A percentile compares a stretch with the other conserved stretches of the same genome.
Evolutionary conservation across 768 basidiomycete species (phyloP).

Genomic region (Leccinum obscurum): DNA sequence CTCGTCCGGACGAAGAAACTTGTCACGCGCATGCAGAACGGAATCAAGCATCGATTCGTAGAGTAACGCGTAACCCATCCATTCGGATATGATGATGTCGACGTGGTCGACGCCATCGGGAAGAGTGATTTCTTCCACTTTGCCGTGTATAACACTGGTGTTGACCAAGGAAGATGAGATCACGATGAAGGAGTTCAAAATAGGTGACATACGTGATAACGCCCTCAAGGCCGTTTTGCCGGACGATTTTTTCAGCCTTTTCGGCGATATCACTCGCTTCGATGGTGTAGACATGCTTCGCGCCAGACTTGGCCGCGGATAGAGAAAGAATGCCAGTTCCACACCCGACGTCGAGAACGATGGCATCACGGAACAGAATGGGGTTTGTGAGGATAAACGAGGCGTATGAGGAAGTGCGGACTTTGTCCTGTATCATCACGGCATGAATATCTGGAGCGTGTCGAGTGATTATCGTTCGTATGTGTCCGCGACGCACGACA

Average conservation of each 20-base stretch:
- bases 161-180: conserved; percentile 10
- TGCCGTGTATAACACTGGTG: conserved; percentile 77
- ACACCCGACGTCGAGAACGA: conserved; percentile 95
- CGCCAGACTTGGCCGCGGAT: conserved; percentile 87
- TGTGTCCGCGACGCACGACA: no score
- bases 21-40: conserved; percentile 84
- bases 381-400: conserved; percentile 87
- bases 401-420: conserved; percentile 91
- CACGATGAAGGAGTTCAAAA: background rate
- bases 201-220: conserved; percentile 57
- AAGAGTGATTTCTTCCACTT: conserved; percentile 83
- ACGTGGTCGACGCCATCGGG: conserved; percentile 75
- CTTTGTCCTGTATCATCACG: conserved; percentile 94
- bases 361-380: conserved; percentile 73
- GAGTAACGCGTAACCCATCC: conserved; percentile 93
- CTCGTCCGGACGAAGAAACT: conserved; percentile 65
- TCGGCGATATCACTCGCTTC: conserved; percentile 85
- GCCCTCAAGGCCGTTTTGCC: conserved; percentile 68
- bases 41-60: conserved; percentile 99
- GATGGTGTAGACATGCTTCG: conserved; percentile 86
- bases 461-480: background rate
- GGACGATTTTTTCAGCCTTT: conserved; percentile 77
- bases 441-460: conserved; percentile 78
- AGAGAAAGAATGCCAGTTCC: conserved; percentile 92
- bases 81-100: conserved; percentile 95